A percentile compares a stretch with the other conserved stretches of the same genome.
phyloP scores from a whole-genome alignment of 2,329 filamentous ascomycete genomes.

The Orbilia quercus region DNA sequence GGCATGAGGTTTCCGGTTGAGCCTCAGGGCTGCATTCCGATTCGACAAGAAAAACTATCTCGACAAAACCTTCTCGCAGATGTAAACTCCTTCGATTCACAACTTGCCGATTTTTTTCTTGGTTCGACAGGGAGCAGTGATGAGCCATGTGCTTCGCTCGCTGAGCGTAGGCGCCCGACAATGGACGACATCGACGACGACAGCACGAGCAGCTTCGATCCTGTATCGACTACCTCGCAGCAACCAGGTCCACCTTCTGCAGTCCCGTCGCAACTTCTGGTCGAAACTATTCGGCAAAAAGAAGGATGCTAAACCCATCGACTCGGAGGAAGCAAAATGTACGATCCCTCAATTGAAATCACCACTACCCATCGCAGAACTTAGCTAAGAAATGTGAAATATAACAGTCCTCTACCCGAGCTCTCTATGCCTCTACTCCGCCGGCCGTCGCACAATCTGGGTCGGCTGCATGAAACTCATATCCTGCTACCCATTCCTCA shows the following conservation, averaged over 20 bases:
- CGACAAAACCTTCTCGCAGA: neutral
- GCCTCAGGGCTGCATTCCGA: constrained; percentile 15
- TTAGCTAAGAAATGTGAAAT: neutral
- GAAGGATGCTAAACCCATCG: constrained; percentile 15
- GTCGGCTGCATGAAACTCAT: constrained; percentile 54
- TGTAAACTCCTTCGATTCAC: neutral
- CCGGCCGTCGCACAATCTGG: constrained; percentile 46
- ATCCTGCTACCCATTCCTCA: constrained; percentile 52
- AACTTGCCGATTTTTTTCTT: neutral
- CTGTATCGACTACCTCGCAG: constrained; percentile 10
- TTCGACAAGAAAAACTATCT: constrained; percentile 7
- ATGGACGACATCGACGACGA: constrained; percentile 17
- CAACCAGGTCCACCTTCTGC: constrained; percentile 16
- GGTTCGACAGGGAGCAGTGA: constrained; percentile 27
- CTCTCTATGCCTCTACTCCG: constrained; percentile 50
- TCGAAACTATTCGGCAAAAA: constrained; percentile 46
- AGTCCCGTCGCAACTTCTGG: constrained; percentile 53
- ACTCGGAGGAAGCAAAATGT: constrained; percentile 50
- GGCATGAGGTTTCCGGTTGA: constrained; percentile 6
- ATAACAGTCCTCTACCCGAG: constrained; percentile 44
- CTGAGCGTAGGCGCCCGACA: constrained; percentile 39
- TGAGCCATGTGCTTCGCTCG: constrained; percentile 53
- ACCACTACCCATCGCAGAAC: neutral
- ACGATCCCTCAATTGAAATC: neutral
- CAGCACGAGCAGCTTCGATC: neutral